Evolutionary conservation across 2,329 filamentous ascomycete species (phyloP).

Genomic region (Clarireedia sp.): DNA sequence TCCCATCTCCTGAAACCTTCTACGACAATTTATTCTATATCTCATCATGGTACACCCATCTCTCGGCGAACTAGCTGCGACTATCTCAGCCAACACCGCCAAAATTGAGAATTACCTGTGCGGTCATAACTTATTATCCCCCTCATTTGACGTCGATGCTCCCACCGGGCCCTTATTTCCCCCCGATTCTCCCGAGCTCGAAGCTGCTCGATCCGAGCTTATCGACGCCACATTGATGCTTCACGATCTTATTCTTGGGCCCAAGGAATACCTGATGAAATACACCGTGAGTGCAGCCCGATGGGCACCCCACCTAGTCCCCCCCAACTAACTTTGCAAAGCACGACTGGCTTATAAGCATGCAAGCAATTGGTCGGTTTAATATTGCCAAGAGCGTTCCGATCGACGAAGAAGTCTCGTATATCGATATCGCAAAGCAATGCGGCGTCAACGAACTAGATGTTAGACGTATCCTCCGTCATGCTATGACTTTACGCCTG

Average conservation of each 20-base stretch:
- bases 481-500: conserved; percentile 19
- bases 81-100: background rate
- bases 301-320: background rate
- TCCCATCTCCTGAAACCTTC: too few relatives aligned
- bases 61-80: background rate
- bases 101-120: background rate
- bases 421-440: conserved; percentile 16
- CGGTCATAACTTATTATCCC: background rate
- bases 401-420: conserved; percentile 16
- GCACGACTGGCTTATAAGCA: background rate
- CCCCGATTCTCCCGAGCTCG: background rate
- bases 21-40: background rate
- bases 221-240: background rate
- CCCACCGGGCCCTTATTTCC: background rate
- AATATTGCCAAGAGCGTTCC: conserved; percentile 16
- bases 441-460: conserved; percentile 12
- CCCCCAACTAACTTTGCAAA: background rate
- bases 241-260: background rate
- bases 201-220: background rate
- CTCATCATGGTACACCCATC: background rate
- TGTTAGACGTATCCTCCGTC: conserved; percentile 16
- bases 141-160: background rate
- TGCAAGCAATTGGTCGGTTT: conserved; percentile 21
- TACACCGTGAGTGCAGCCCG: background rate
- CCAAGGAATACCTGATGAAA: background rate